Base-by-base conservation (phyloP, 441 rosid species). In the Gossypium lobatum region DNA sequence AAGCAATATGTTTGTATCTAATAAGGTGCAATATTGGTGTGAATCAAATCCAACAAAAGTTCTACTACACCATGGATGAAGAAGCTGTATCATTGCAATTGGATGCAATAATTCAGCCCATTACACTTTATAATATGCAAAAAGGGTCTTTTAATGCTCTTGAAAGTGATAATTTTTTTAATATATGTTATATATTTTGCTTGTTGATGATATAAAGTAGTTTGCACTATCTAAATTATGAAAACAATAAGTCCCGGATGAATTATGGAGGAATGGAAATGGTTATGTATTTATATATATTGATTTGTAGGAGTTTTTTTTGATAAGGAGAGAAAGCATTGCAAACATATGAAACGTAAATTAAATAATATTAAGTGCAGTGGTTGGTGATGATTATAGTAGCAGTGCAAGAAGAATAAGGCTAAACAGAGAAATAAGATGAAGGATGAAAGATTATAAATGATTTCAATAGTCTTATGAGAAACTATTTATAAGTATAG, bases 31-130 rank as follows among this genome's bases (percentile, higher is more conserved):
- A 10, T 39, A 39, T 39, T 64, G 31, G 69, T 39, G 53, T 64
- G 53, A 11, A 39, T 64, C 26, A 64, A 39, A 64, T 64, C 69
- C 69, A 64, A 48, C 6, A 13, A 14, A 64, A 64, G 69, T 39
- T 39, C 53, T 39, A 10, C 48, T 8, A 63, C 7, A 37, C 68
- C 50, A 63, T 37, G 18, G 68, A 64, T 64, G 69, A 64, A 64
- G 69, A 18, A 39, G 7, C 69, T 64, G 69, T 64, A 64, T 50
- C 69, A 18, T 39, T 64, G 69, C 69, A 64, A 39, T 39, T 64
- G 69, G 53, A 11, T 64, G 6, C 53, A 64, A 64, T 10, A 39
- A 64, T 64, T 64, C 69, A 64, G 1, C 9, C 53, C 69, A 39
- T 64, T 64, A 20, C 17, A 3, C 50, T 39, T 9, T 64, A 17